A percentile compares a stretch with the other conserved stretches of the same genome.
These are phyloP conservation scores for Sporisorium sorghi DNA, from an alignment of 1,284 basidiomycete species.

Conservation along the genomic window DNA sequence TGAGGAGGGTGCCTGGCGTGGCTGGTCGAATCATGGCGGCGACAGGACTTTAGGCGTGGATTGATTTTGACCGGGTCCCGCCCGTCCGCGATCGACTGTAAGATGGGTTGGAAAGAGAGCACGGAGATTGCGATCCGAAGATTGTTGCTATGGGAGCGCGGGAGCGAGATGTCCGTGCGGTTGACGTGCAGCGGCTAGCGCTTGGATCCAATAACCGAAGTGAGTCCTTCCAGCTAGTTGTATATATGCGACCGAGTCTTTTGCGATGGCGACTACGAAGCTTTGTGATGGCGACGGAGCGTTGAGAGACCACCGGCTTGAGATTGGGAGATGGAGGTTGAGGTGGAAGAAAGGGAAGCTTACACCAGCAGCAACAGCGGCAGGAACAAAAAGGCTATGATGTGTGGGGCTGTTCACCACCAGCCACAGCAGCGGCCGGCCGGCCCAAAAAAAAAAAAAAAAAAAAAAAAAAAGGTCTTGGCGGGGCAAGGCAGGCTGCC, in stretches of 20 bases:
- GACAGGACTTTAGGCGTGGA: background rate
- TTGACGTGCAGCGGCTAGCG: constrained; percentile 3
- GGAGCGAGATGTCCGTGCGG: background rate
- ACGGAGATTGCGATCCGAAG: background rate
- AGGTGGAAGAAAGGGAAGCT: background rate
- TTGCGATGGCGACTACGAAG: background rate
- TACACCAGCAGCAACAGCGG: background rate
- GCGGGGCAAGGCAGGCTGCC: background rate
- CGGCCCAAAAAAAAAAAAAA: no score
- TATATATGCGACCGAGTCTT: background rate
- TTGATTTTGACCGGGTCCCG: background rate
- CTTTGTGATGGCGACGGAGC: constrained; percentile 3
- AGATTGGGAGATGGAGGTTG: background rate
- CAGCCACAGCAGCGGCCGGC: background rate
- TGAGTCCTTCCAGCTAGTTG: background rate
- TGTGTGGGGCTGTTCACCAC: background rate
- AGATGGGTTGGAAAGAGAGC: no score
- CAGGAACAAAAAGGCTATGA: background rate
- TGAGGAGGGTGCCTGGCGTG: constrained; percentile 59
- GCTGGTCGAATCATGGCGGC: constrained; percentile 50
- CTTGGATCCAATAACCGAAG: background rate
- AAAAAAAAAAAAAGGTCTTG: background rate
- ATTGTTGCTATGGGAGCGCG: no score
- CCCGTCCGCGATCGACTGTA: background rate
- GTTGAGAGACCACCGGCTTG: background rate